Conservation (phyloP, 495 filamentous ascomycete species). For the Annulohypoxylon stygium region DNA sequence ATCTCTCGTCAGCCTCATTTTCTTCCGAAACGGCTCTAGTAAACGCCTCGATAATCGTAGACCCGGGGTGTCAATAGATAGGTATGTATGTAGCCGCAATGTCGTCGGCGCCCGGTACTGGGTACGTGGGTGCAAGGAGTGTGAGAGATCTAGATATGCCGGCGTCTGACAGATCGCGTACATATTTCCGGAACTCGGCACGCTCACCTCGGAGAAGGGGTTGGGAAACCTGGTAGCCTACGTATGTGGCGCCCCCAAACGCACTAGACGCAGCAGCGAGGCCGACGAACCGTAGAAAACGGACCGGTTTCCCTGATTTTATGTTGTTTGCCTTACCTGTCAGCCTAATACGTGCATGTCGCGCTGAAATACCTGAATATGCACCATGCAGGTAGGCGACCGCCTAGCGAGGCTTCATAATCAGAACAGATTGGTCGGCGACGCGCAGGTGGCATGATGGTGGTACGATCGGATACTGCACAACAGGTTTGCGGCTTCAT, state of each 20-base stretch:
- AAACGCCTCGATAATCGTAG: not conserved
- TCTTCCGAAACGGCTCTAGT: not conserved
- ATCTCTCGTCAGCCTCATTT: not conserved
- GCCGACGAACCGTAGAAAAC: not conserved
- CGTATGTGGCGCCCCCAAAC: not conserved
- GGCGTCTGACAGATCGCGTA: slow-evolving; percentile 3
- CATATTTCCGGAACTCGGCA: slow-evolving; percentile 14
- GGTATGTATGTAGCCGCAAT: not conserved
- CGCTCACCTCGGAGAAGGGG: not conserved
- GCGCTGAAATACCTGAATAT: slow-evolving; percentile 8
- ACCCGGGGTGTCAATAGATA: slow-evolving; percentile 6
- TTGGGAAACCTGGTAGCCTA: not conserved
- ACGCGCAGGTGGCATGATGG: slow-evolving; percentile 27
- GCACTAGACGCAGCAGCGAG: not conserved
- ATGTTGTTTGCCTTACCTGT: slow-evolving; percentile 9
- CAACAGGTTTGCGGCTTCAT: slow-evolving; percentile 6
- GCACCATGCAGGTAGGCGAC: slow-evolving; percentile 14
- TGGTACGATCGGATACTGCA: slow-evolving; percentile 25
- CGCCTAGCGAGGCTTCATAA: slow-evolving; percentile 15
- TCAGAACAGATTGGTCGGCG: slow-evolving; percentile 8
- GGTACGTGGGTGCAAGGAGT: not conserved
- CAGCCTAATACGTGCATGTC: not conserved
- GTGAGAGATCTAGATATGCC: not conserved
- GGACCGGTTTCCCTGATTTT: not conserved
- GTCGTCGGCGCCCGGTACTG: slow-evolving; percentile 5